Conservation (phyloP, 2,329 filamentous ascomycete species). For the Neofusicoccum laricinum region DNA sequence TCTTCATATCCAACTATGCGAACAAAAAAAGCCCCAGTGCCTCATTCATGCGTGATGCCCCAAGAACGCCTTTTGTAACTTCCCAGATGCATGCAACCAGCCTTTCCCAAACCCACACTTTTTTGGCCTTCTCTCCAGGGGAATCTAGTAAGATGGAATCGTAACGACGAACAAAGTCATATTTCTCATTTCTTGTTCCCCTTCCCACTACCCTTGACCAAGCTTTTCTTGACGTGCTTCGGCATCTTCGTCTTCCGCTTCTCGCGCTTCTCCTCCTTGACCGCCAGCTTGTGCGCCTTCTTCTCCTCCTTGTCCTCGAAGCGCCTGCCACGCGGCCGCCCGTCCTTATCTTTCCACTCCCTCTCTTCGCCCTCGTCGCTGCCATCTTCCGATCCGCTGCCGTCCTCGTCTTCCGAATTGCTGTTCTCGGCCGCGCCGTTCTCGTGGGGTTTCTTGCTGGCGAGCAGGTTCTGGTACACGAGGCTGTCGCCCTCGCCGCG, state of each 20-base stretch:
- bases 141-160: not conserved
- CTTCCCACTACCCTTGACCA: conserved; percentile 52
- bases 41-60: not conserved
- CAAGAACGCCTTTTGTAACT: not conserved
- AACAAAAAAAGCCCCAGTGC: not conserved
- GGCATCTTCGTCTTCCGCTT: conserved; percentile 94
- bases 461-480: conserved; percentile 81
- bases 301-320: conserved; percentile 92
- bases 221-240: conserved; percentile 90
- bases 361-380: not conserved
- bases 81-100: not conserved
- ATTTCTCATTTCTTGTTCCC: conserved; percentile 2
- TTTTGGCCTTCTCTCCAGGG: not conserved
- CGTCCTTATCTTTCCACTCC: conserved; percentile 32
- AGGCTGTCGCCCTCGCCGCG: conserved; percentile 73
- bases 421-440: conserved; percentile 41
- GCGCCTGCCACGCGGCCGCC: conserved; percentile 39
- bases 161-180: not conserved
- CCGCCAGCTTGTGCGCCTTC: conserved; percentile 80
- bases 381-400: conserved; percentile 25
- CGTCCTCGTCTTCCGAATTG: conserved; percentile 29
- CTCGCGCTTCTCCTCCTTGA: conserved; percentile 94
- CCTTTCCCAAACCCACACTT: not conserved
- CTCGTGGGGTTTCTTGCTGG: conserved; percentile 48
- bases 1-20: not conserved